Evolutionary conservation across 495 filamentous ascomycete species (phyloP), one percentile per base, ranked within the genome.

Genomic region (Hyaloscypha finlandica): DNA sequence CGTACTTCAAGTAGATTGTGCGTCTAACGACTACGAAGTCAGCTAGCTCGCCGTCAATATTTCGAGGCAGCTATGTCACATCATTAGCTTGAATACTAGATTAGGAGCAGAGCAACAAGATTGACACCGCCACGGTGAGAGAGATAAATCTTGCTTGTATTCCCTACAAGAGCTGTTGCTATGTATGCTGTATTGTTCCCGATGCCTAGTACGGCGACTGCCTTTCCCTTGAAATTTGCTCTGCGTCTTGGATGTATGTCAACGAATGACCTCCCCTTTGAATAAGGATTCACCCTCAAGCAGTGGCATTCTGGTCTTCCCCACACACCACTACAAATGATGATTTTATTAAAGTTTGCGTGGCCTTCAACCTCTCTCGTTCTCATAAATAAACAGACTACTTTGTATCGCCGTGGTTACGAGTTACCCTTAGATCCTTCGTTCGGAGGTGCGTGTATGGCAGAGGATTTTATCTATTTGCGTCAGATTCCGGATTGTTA

Each of bases 251-350:
- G 66, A 77, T 32, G 54, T 65, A 48, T 75, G 75, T 3, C 70
- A 72, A 59, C 75, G 72, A 39, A 77, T 72, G 60, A 77, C 65
- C 37, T 61, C 61, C 2, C 75, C 74, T 32, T 73, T 62, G 35
- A 75, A 77, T 54, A 60, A 61, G 8, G 73, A 70, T 32, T 68
- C 68, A 2, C 68, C 74, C 33, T 71, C 70, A 64, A 75, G 68
- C 45, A 55, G 32, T 5, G 74, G 74, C 11, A 25, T 25, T 25
- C 25, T 2, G 25, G 25, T 2, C 25, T 25, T 25, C 25, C 2
- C 2, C 25, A 25, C 25, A 25, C 25, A 25, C 25, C 25, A 25
- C 25, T 25, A 25, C 25, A 25, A 25, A 25, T 25, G 25, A 2
- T 25, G 25, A 25, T 39, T 31, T 62, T 62, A n/a, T 62, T 39